These are phyloP conservation scores for Trypanosoma congolense DNA, from an alignment of 208 protist species.

Conservation along the genomic window DNA sequence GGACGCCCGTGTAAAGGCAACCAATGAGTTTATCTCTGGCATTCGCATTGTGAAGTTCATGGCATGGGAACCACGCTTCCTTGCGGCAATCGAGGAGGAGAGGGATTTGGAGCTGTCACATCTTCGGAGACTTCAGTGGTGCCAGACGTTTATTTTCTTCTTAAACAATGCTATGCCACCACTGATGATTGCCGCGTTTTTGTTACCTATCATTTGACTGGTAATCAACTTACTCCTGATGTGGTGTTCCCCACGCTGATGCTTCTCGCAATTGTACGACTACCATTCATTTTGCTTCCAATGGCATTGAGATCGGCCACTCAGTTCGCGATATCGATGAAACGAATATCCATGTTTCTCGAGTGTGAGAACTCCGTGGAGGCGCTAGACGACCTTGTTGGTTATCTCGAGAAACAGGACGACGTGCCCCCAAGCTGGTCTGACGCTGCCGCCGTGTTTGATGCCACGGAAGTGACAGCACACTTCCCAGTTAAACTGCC, in stretches of 20 bases:
- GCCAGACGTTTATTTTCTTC: conserved; percentile 23
- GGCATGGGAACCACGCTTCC: conserved; percentile 64
- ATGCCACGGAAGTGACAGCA: conserved; percentile 43
- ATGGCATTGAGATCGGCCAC: conserved; percentile 7
- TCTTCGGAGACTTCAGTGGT: conserved; percentile 22
- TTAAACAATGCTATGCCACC: conserved; percentile 49
- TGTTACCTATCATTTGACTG: conserved; percentile 35
- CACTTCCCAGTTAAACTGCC: conserved; percentile 56
- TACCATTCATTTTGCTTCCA: conserved; percentile 89
- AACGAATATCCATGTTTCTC: conserved; percentile 68
- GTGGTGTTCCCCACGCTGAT: conserved; percentile 87
- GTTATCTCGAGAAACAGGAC: conserved; percentile 8
- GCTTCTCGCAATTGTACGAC: conserved; percentile 86
- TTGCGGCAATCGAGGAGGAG: conserved; percentile 18
- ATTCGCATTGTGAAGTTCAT: conserved; percentile 87
- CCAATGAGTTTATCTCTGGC: conserved; percentile 75
- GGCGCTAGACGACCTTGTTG: conserved; percentile 28
- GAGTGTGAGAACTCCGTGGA: conserved; percentile 30
- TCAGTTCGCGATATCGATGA: conserved; percentile 66
- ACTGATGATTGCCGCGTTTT: conserved; percentile 44
- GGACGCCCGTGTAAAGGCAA: conserved; percentile 67
- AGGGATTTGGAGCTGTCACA: conserved; percentile 28
- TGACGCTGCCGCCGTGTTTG: conserved; percentile 32
- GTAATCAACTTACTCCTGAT: conserved; percentile 57
- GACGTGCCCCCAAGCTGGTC: conserved; percentile 5